phyloP scores from a whole-genome alignment of 1,284 basidiomycete species.

The Peniophora sp. region DNA sequence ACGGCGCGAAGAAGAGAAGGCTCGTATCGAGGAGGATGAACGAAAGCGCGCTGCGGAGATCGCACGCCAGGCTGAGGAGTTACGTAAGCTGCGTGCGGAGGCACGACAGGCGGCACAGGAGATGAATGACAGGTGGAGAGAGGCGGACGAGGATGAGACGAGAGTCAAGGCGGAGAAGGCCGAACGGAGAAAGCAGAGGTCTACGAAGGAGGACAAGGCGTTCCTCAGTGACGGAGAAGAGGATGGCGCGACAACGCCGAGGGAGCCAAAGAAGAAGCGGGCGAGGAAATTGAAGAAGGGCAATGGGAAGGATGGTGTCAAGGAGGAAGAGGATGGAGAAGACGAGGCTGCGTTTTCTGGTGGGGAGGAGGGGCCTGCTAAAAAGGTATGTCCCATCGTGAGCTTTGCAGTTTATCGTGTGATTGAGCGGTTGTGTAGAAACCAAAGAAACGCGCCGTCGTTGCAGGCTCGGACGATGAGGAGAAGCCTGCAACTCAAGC shows the following conservation, averaged over 20 bases:
- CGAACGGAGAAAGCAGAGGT: not conserved
- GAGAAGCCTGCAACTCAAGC: constrained; percentile 48
- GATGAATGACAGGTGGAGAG: constrained; percentile 61
- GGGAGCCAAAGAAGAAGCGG: constrained; percentile 42
- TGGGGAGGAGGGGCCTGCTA: constrained; percentile 57
- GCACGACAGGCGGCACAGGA: constrained; percentile 75
- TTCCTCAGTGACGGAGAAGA: not conserved
- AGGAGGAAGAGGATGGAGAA: constrained; percentile 29
- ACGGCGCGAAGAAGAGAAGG: constrained; percentile 58
- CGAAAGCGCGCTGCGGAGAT: constrained; percentile 47
- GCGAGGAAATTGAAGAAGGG: constrained; percentile 31
- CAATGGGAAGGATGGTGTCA: constrained; percentile 17
- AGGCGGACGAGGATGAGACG: constrained; percentile 67
- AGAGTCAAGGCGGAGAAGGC: constrained; percentile 16
- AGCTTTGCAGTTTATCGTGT: constrained; percentile 5
- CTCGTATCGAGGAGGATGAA: constrained; percentile 51
- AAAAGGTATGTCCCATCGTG: constrained; percentile 43
- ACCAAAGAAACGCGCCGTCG: not conserved
- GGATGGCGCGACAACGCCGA: not conserved
- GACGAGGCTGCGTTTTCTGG: constrained; percentile 60
- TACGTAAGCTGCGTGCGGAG: constrained; percentile 65
- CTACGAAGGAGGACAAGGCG: not conserved
- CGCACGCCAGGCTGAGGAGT: constrained; percentile 54
- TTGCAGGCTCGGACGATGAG: not conserved
- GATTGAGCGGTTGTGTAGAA: not conserved